A percentile compares a stretch with the other conserved stretches of the same genome.
phyloP scores from a whole-genome alignment of 1,139 yeast species.

The Tardiomyces digboiensis region DNA sequence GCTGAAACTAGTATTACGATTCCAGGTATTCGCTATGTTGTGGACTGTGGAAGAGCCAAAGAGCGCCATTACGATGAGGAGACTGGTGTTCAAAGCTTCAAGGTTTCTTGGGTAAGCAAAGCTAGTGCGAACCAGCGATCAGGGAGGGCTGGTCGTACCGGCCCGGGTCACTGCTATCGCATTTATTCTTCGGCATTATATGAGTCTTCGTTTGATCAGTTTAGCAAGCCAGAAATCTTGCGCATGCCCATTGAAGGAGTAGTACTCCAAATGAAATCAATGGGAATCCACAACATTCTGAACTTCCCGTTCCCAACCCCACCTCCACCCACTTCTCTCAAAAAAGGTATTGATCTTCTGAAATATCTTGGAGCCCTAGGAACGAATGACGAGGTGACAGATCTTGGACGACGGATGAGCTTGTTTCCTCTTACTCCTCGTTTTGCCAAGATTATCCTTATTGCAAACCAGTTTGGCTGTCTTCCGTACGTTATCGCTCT shows the following conservation, averaged over 20 bases:
- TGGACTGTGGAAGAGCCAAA: constrained; percentile 91
- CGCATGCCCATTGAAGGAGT: constrained; percentile 97
- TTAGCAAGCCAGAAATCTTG: constrained; percentile 80
- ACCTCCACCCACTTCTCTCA: constrained; percentile 56
- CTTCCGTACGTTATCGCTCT: constrained; percentile 81
- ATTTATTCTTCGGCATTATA: constrained; percentile 91
- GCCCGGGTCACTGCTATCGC: constrained; percentile 97
- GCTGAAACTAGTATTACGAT: constrained; percentile 97
- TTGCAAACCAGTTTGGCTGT: constrained; percentile 83
- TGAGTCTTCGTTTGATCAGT: constrained; percentile 76
- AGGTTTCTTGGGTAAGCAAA: constrained; percentile 86
- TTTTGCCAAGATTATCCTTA: constrained; percentile 78
- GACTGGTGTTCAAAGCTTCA: constrained; percentile 90
- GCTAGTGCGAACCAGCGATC: constrained; percentile 95
- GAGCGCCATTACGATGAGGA: constrained; percentile 77
- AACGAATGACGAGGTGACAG: constrained; percentile 47
- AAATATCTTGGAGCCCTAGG: constrained; percentile 70
- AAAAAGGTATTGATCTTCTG: constrained; percentile 59
- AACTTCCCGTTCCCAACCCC: constrained; percentile 98
- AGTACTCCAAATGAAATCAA: constrained; percentile 88
- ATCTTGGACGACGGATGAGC: constrained; percentile 78
- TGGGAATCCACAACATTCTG: constrained; percentile 87
- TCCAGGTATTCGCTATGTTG: constrained; percentile 91
- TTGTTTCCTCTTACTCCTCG: constrained; percentile 91
- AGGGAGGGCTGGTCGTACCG: constrained; percentile 99